Conservation (phyloP, 305 asterid species). For the Fraxinus ornus region DNA sequence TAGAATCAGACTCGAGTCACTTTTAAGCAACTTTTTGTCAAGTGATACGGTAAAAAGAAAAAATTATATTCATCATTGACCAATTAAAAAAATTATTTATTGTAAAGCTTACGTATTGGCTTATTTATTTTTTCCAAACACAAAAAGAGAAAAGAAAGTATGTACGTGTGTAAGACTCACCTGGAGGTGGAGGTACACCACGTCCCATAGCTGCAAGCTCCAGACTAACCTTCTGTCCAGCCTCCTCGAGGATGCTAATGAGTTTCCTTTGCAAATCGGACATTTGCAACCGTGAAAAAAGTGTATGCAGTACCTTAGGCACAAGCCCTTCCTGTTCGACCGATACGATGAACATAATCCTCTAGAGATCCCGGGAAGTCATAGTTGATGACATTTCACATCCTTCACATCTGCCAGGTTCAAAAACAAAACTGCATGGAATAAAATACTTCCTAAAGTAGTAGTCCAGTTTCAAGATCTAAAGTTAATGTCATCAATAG, state of each 20-base stretch:
- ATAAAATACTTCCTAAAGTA: background rate
- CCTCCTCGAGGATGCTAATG: conserved; percentile 80
- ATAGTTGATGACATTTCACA: conserved; percentile 88
- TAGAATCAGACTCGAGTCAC: background rate
- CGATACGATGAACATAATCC: conserved; percentile 96
- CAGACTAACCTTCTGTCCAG: conserved; percentile 84
- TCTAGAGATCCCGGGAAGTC: conserved; percentile 98
- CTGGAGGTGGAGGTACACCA: conserved; percentile 94
- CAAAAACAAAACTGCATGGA: background rate
- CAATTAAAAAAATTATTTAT: too few species aligned
- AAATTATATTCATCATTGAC: too few species aligned
- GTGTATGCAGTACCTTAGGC: conserved; percentile 97
- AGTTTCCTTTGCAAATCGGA: conserved; percentile 88
- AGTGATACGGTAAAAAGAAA: too few species aligned
- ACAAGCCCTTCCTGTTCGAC: conserved; percentile 97
- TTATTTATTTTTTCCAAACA: background rate
- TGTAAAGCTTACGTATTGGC: background rate
- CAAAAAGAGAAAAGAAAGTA: background rate
- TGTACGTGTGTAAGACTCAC: conserved; percentile 36
- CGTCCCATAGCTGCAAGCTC: conserved; percentile 93
- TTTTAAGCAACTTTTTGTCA: background rate
- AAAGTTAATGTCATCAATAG: background rate
- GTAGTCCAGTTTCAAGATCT: background rate
- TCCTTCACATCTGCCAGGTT: conserved; percentile 85
- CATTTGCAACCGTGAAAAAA: conserved; percentile 90